Conservation (phyloP, 768 basidiomycete genomes). For the Coprinopsis marcescibilis region DNA sequence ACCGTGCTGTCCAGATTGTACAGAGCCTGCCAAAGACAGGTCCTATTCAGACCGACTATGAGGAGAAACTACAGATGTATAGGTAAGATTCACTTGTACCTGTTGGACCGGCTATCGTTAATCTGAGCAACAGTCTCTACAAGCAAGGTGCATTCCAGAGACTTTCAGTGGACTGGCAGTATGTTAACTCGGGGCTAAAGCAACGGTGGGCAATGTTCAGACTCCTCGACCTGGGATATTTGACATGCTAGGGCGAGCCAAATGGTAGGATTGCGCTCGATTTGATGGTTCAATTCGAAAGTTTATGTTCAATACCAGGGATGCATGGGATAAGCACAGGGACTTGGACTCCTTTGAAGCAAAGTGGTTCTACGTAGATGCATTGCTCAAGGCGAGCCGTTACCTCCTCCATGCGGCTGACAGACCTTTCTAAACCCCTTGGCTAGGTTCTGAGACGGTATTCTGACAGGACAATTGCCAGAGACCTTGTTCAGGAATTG, state of each 20-base stretch:
- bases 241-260: constrained; percentile 89
- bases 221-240: constrained; percentile 76
- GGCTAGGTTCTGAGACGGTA: constrained; percentile 74
- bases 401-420: background rate
- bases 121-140: constrained; percentile 55
- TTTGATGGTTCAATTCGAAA: background rate
- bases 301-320: constrained; percentile 43
- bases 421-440: constrained; percentile 4
- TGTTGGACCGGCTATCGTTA: too few species aligned
- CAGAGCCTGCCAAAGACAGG: constrained; percentile 90
- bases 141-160: constrained; percentile 68
- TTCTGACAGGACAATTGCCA: constrained; percentile 76
- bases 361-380: constrained; percentile 86
- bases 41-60: constrained; percentile 92
- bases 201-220: constrained; percentile 85
- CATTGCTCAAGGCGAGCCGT: constrained; percentile 64
- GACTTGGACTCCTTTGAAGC: constrained; percentile 76
- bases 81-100: constrained; percentile 43
- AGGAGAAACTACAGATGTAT: constrained; percentile 92
- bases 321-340: constrained; percentile 92
- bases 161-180: constrained; percentile 1
- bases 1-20: constrained; percentile 91
- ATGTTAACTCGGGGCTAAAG: constrained; percentile 33
- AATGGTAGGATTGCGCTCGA: constrained; percentile 62
- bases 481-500: constrained; percentile 69